phyloP scores from a whole-genome alignment of 129 eudicot genomes.

The Chrysanthemum lavandulifolium region DNA sequence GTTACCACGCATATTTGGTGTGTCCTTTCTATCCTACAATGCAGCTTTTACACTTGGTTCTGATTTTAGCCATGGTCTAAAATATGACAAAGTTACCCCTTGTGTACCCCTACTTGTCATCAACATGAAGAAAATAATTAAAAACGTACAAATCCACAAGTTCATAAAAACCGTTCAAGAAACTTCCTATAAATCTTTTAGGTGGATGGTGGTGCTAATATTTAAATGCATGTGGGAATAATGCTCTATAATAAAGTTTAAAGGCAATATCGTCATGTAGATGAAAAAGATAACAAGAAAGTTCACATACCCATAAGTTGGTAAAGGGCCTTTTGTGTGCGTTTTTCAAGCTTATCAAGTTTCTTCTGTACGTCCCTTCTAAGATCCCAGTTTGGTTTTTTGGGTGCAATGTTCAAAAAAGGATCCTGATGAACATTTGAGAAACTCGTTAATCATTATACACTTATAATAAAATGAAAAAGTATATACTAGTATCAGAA shows the following conservation, averaged over 20 bases:
- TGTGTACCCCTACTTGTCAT: too few relatives aligned
- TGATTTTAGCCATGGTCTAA: too few relatives aligned
- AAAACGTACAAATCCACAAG: too few relatives aligned
- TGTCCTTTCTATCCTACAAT: too few relatives aligned
- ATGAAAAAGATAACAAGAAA: not conserved
- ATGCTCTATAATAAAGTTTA: not conserved
- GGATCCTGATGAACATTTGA: constrained; percentile 63
- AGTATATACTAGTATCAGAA: not conserved
- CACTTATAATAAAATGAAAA: constrained; percentile 10
- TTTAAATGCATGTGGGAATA: too few relatives aligned
- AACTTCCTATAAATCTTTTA: too few relatives aligned
- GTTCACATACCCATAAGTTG: constrained; percentile 68
- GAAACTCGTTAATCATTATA: not conserved
- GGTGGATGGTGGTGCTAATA: too few relatives aligned
- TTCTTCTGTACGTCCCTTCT: constrained; percentile 96
- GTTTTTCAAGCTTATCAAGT: constrained; percentile 91
- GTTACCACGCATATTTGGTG: too few relatives aligned
- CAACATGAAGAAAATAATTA: too few relatives aligned
- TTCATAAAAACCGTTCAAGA: too few relatives aligned
- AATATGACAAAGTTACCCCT: too few relatives aligned
- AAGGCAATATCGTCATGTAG: not conserved
- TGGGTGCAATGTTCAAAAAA: constrained; percentile 92
- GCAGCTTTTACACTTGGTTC: too few relatives aligned
- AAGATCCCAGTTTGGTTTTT: constrained; percentile 97
- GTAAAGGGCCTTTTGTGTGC: constrained; percentile 81